Evolutionary conservation across 2,329 filamentous ascomycete genomes (phyloP), one percentile per base, ranked within the genome.

Genomic region (Aspergillus aculeatinus): DNA sequence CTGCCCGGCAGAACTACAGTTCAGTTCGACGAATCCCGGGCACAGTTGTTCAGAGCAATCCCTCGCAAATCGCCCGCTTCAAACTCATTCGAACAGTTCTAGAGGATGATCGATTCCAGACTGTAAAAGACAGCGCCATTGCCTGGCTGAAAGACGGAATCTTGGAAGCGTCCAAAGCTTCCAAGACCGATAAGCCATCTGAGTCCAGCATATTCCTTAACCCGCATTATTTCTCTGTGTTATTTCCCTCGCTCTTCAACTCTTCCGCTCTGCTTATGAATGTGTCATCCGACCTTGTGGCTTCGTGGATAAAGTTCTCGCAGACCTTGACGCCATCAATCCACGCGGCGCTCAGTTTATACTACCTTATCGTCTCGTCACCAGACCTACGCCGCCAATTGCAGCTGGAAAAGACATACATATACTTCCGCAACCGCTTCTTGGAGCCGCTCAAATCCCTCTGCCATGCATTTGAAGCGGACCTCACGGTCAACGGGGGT

Each of bases 81-180:
- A 81, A 81, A 4, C 80, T 86, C 63, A 84, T 86, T 56, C 77
- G 80, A 4, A 81, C 82, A 49, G 82, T 84, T 2, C 74, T 87
- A 3, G 81, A 85, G 62, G 77, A 85, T 53, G 82, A 82, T 19
- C 77, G 78, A 0, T 81, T 83, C 60, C 79, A 81, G 50, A 82
- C 83, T 16, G 78, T 84, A 42, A 84, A 84, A 65, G 82, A 83
- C 39, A 81, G 80, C 48, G 85, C 84, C 2, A 80, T 87, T 5
- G 80, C 81, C 35, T 87, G 85, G 85, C 74, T 87, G 35, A 87
- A 86, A 67, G 78, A 84, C 47, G 85, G 87, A 67, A 82, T 85
- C 0, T 76, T 87, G 5, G 77, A 81, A 64, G 79, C 81, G 4
- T 80, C 62, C 56, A 63, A 48, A 35, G 9, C 57, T 50, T 57